Conservation (phyloP, 148 eudicot species). For the Vaccinium myrtillus region DNA sequence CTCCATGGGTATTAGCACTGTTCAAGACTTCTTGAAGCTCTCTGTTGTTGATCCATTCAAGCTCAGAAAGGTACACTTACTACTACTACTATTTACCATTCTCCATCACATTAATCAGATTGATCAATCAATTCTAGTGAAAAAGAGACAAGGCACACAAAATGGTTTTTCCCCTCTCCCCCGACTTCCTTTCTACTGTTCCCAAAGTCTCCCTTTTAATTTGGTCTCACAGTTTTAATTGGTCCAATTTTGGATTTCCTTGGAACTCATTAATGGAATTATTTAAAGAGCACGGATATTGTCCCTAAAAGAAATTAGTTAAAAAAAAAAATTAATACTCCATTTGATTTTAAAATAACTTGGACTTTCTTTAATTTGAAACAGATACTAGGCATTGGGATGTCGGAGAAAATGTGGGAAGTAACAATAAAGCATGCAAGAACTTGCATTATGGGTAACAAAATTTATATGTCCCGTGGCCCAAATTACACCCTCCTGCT, state of each 20-base stretch:
- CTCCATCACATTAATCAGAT: too few species aligned
- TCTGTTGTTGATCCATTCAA: constrained; percentile 31
- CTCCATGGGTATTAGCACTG: constrained; percentile 35
- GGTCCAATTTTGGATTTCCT: too few species aligned
- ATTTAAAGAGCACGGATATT: too few species aligned
- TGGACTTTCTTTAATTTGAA: not conserved
- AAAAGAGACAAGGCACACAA: too few species aligned
- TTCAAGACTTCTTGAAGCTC: constrained; percentile 65
- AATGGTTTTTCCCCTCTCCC: too few species aligned
- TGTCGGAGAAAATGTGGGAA: constrained; percentile 81
- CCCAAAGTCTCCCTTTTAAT: too few species aligned
- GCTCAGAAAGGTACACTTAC: constrained; percentile 45
- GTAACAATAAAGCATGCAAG: constrained; percentile 57
- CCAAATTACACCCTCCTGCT: constrained; percentile 32
- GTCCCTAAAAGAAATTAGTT: not conserved
- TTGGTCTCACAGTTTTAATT: too few species aligned
- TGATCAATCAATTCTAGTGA: too few species aligned
- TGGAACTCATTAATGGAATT: too few species aligned
- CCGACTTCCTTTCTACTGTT: too few species aligned
- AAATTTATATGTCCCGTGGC: constrained; percentile 35
- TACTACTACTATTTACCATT: too few species aligned
- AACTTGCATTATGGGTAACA: constrained; percentile 48
- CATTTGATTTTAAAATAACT: not conserved
- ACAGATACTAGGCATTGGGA: constrained; percentile 62
- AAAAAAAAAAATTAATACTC: not conserved